Evolutionary conservation across 2,329 filamentous ascomycete genomes (phyloP), one percentile per base, ranked within the genome.

Genomic region (Hypocreales sp.): DNA sequence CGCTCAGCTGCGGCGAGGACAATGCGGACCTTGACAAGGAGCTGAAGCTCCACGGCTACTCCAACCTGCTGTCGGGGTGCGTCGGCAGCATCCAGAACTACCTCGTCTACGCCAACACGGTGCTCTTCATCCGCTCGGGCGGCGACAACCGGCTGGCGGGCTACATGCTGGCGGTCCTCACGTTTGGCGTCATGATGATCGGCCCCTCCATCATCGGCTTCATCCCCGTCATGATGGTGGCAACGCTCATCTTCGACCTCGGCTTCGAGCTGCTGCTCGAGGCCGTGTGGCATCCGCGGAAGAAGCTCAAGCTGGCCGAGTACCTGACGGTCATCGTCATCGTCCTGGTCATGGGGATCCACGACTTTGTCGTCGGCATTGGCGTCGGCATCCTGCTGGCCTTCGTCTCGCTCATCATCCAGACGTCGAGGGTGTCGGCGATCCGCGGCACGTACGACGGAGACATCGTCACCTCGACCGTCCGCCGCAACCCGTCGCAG

Each of bases 221-320:
- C 44, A 94, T 98, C 29, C 90, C 90, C 0, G 78, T 95, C 35
- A 92, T 93, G 74, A 86, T 98, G 51, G 90, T 98, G 4, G 90
- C 86, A 9, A 84, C 83, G 7, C 61, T 98, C 28, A 98, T 98
- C 38, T 98, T 93, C 48, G 72, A 92, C 34, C 72, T 98, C 10
- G 90, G 90, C 2, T 90, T 98, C 42, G 87, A 95, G 45, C 63
- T 98, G 18, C 64, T 95, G 33, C 60, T 81, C 31, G 90, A 98
- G 50, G 90, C 90, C 3, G 58, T 98, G 5, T 82, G 84, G 60
- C 71, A 81, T 31, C 92, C 90, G 0, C 80, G 82, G 48, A 84
- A 84, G 36, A 92, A 90, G 51, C 61, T 95, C 20, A 82, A 92
- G 47, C 58, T 67, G 28, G 70, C 87, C 9, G 90, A 98, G 47